Evolutionary conservation across 768 basidiomycete species (phyloP).

Genomic region (Kwoniella newhampshirensis): DNA sequence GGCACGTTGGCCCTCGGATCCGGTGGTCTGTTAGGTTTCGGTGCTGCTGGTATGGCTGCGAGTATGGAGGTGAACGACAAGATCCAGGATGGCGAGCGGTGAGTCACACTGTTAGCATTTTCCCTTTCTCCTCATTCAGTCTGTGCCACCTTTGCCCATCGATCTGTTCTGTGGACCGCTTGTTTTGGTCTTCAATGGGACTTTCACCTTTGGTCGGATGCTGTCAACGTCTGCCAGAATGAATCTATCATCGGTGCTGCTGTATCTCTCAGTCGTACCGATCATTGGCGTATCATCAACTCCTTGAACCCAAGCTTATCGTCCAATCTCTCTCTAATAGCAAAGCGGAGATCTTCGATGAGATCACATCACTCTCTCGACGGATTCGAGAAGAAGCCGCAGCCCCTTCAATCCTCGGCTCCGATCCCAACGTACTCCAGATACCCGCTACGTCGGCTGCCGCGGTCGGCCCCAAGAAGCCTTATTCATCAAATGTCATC

Average conservation of each 20-base stretch:
- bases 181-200: neutral
- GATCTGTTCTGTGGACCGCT: neutral
- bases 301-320: neutral
- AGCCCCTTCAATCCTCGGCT: slow-evolving; percentile 4
- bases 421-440: slow-evolving; percentile 5
- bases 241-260: too few relatives aligned
- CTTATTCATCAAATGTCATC: neutral
- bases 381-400: slow-evolving; percentile 16
- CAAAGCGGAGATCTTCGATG: slow-evolving; percentile 15
- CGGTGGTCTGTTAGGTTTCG: slow-evolving; percentile 18
- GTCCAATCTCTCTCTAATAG: neutral
- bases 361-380: slow-evolving; percentile 15
- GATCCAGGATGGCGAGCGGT: slow-evolving; percentile 24
- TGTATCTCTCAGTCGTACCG: neutral
- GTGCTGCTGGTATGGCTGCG: slow-evolving; percentile 22
- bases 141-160: neutral
- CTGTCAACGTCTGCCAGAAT: too few relatives aligned
- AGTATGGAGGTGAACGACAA: slow-evolving; percentile 21
- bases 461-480: neutral
- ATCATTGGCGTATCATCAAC: too few relatives aligned
- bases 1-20: slow-evolving; percentile 11
- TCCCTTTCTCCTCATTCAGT: neutral
- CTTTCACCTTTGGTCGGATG: too few relatives aligned
- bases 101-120: slow-evolving; percentile 1
- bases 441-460: slow-evolving; percentile 10